Evolutionary conservation across 345 rosid species (phyloP).

Genomic region (Jatropha curcas): DNA sequence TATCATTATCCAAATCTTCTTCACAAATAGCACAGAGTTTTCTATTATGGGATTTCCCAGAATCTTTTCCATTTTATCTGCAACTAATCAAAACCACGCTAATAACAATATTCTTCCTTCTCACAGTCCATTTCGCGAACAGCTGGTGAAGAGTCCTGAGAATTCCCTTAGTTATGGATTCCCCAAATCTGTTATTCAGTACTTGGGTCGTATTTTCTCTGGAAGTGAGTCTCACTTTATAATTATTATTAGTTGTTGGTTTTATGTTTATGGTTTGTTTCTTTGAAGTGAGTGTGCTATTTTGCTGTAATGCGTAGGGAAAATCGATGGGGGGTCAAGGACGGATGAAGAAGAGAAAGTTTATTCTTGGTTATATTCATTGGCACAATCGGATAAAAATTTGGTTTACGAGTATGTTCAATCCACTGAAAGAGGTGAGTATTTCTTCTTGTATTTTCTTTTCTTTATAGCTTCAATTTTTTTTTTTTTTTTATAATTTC

Average conservation of each 20-base stretch:
- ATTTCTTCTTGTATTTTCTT: neutral
- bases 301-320: constrained; percentile 33
- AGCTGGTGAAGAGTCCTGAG: constrained; percentile 24
- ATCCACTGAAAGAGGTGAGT: constrained; percentile 71
- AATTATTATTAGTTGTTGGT: neutral
- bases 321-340: constrained; percentile 53
- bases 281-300: constrained; percentile 15
- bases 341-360: constrained; percentile 67
- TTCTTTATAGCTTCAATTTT: neutral
- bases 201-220: constrained; percentile 37
- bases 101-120: constrained; percentile 26
- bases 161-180: constrained; percentile 16
- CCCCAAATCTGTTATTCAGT: constrained; percentile 16
- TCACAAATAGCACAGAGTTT: neutral
- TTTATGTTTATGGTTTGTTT: neutral
- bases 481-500: neutral
- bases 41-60: constrained; percentile 43
- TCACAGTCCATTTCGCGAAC: constrained; percentile 26
- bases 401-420: constrained; percentile 64
- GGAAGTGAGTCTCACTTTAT: constrained; percentile 33
- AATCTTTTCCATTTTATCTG: constrained; percentile 31
- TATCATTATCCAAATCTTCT: neutral
- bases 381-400: constrained; percentile 54
- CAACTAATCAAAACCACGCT: neutral
- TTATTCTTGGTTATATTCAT: constrained; percentile 57